A percentile compares a stretch with the other conserved stretches of the same genome.
Evolutionary conservation across 768 basidiomycete genomes (phyloP).

Genomic region (Steccherinum ochraceum): DNA sequence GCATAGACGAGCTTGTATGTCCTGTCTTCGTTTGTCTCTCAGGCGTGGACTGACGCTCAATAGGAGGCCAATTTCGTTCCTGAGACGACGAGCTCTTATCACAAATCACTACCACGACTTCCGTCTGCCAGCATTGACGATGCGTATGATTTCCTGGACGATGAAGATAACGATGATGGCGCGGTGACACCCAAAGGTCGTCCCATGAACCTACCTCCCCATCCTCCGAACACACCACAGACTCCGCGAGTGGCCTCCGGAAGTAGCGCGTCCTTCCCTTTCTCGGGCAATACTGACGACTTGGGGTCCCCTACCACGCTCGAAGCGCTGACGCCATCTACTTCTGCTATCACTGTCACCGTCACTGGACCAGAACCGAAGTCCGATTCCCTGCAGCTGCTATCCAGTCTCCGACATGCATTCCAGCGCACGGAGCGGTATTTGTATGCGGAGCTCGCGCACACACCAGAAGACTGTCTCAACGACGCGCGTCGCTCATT

Average conservation of each 20-base stretch:
- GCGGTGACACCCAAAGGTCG: constrained; percentile 16
- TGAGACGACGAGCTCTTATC: constrained; percentile 15
- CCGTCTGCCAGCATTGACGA: constrained; percentile 45
- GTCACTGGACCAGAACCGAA: constrained; percentile 1
- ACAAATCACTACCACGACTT: constrained; percentile 52
- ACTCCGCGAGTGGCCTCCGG: constrained; percentile 3
- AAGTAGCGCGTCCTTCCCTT: constrained; percentile 4
- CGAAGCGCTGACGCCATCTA: neutral
- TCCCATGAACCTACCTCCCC: constrained; percentile 14
- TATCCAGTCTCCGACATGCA: constrained; percentile 44
- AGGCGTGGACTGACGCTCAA: neutral
- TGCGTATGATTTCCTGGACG: constrained; percentile 29
- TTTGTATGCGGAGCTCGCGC: constrained; percentile 48
- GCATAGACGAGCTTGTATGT: constrained; percentile 55
- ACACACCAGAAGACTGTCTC: constrained; percentile 37
- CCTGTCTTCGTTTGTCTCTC: neutral
- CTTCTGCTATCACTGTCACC: neutral
- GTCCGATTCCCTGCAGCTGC: constrained; percentile 33
- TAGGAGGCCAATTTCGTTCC: constrained; percentile 39
- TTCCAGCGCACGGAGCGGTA: constrained; percentile 56
- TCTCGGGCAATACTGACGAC: neutral
- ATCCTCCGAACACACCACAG: constrained; percentile 11
- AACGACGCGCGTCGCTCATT: constrained; percentile 64
- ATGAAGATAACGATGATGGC: constrained; percentile 13
- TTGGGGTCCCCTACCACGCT: neutral